Evolutionary conservation across 2,329 filamentous ascomycete species (phyloP), one percentile per base, ranked within the genome.

Genomic region (Simplicillium aogashimaense): DNA sequence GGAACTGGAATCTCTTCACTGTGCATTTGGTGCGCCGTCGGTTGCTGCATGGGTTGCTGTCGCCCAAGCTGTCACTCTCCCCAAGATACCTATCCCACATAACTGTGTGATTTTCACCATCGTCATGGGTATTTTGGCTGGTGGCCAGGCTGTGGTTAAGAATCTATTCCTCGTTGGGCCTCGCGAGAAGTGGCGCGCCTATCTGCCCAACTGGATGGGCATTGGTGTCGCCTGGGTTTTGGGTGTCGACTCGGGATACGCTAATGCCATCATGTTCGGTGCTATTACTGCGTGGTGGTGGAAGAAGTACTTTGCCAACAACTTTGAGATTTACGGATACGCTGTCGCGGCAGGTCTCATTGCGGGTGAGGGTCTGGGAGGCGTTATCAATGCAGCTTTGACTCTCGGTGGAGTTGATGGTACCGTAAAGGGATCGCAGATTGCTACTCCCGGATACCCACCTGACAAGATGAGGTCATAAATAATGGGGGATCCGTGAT

Each of bases 11-110:
- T 11, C 28, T 7, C 17, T 25, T 36, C 35, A 45, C 13, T 83
- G 80, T 53, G 59, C 72, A 29, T 84, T 84, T 60, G 52, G 56
- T 10, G 74, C 74, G 2, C 80, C 80, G 4, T 79, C 76, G 3
- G 78, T 83, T 11, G 61, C 71, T 0, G 78, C 80, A 1, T 84
- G 79, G 79, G 66, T 70, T 32, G 79, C 80, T 6, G 76, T 82
- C 7, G 77, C 80, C 3, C 15, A 79, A 36, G 72, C 71, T 14
- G 69, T 74, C 38, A 74, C 70, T 2, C 61, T 67, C 40, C 67
- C 68, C 3, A 54, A 52, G 3, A 63, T 74, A 51, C 70, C 70
- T 1, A 69, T 76, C 32, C 70, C 72, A 0, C 56, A 47, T n/a
- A 63, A 63, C 11, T 66, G 64, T 15, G 68, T 61, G 25, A 70